Percentiles rank a stretch among this genome's conserved stretches.
Evolutionary conservation across 805 yeast species (phyloP).

Genomic region (Ogataea polymorpha): DNA sequence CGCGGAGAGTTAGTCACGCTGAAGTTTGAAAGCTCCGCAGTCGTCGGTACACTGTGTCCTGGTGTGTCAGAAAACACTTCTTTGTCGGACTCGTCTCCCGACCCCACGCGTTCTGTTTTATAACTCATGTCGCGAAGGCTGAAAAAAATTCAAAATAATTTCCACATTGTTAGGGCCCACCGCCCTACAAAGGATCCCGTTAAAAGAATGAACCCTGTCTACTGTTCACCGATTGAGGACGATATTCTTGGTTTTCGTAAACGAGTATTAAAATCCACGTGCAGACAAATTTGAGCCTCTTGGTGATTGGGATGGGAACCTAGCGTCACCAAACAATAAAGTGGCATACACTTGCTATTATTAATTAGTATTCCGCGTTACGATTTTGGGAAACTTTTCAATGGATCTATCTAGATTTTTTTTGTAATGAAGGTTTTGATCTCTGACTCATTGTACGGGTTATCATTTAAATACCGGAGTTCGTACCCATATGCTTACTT

Average conservation of each 20-base stretch:
- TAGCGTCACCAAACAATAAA: no score
- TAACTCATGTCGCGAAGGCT: constrained; percentile 5
- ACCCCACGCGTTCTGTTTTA: constrained; percentile 1
- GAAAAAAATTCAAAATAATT: background rate
- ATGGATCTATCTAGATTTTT: background rate
- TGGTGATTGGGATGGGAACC: no score
- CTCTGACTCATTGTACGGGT: background rate
- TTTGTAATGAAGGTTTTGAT: background rate
- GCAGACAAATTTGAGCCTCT: no score
- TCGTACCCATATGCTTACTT: background rate
- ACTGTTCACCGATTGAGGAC: no score
- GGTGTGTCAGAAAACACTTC: constrained; percentile 11
- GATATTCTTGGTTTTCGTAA: no score
- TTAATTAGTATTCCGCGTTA: background rate
- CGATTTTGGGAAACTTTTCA: background rate
- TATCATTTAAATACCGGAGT: background rate
- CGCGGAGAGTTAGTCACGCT: constrained; percentile 6
- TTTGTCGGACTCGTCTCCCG: constrained; percentile 10
- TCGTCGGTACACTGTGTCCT: constrained; percentile 10
- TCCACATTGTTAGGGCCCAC: no score
- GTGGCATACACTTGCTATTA: no score
- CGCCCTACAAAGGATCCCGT: no score
- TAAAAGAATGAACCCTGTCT: no score
- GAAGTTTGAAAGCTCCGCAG: constrained; percentile 9
- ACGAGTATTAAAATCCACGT: no score